A percentile compares a stretch with the other conserved stretches of the same genome.
Conservation (phyloP, 2,329 filamentous ascomycete species). For the Neonectria coccinea region DNA sequence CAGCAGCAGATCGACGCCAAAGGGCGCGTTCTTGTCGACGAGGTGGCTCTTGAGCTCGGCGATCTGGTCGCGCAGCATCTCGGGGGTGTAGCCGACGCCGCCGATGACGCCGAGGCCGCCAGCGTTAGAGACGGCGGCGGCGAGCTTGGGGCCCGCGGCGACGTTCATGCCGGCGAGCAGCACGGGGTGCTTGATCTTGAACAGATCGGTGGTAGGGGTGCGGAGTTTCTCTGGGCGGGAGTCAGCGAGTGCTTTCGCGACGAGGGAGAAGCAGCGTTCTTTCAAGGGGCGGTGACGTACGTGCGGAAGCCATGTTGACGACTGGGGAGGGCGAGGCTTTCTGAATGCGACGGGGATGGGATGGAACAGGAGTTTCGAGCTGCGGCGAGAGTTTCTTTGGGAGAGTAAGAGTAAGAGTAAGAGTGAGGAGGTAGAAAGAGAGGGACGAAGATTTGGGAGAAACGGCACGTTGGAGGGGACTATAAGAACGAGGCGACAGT, state of each 20-base stretch:
- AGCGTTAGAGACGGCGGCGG: conserved; percentile 95
- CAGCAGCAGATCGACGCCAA: conserved; percentile 92
- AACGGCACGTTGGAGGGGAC: conserved; percentile 4
- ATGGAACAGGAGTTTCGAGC: not conserved
- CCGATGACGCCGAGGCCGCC: conserved; percentile 97
- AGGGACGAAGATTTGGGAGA: not conserved
- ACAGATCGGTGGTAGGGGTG: conserved; percentile 92
- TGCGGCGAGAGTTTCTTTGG: not conserved
- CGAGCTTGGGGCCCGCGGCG: conserved; percentile 94
- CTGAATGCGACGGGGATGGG: conserved; percentile 6
- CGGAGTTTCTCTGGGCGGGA: conserved; percentile 69
- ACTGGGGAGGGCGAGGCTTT: conserved; percentile 21
- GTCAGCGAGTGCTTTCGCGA: conserved; percentile 27
- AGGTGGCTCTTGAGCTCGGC: conserved; percentile 91
- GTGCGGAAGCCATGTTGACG: conserved; percentile 80
- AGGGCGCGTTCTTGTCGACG: conserved; percentile 90
- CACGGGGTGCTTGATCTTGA: conserved; percentile 97
- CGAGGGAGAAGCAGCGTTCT: not conserved
- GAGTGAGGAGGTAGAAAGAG: conserved; percentile 1
- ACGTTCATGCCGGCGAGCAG: conserved; percentile 99
- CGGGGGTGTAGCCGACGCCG: conserved; percentile 93
- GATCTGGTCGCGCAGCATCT: conserved; percentile 96
- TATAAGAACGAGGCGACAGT: conserved; percentile 36
- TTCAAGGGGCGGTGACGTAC: conserved; percentile 64
- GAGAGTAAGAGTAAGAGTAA: not conserved